Base-by-base conservation (phyloP, 768 basidiomycete species). In the Dioszegia hungarica region DNA sequence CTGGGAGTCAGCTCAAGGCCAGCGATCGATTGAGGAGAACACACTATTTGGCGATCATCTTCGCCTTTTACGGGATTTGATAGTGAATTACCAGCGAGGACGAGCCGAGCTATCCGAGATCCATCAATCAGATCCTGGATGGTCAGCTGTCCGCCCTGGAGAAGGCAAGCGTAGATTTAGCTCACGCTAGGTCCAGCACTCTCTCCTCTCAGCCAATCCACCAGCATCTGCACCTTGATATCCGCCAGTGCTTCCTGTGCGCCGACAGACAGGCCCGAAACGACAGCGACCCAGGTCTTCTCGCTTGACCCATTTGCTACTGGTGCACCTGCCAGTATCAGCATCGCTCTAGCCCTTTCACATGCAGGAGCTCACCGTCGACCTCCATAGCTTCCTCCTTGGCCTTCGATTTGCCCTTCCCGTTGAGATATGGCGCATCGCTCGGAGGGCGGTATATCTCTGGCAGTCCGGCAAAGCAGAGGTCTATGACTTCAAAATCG, bases 401-500 rank as follows among this genome's bases (percentile, higher is more conserved):
- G 15, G 49, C 57, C 45, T 65, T 67, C 1, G 47, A 61, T 46
- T 72, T 69, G 6, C 61, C 68, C 44, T 71, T 75, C 12, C 56
- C 66, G 40, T 70, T 66, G 14, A 58, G 51, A n/a, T 38, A 24
- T 25, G 34, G 34, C 34, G 49, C 36, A 19, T 61, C 59, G 25
- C 55, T 40, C 38, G 54, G 45, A 15, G 65, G 52, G 11, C 63
- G 36, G 22, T 68, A 66, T 62, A 88, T 85, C 2, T 86, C 84
- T 10, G 94, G 86, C 77, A 94, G 79, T 0, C 86, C 93, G 2
- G 92, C 82, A 67, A 82, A 88, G 75, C 91, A 93, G 9, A 88
- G 75, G 75, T 98, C 94, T 20, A 89, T 82, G 6, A 93, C 92
- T 73, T 97, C 89, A 67, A 98, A 99, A 60, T 95, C 91, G 5